These are phyloP conservation scores for Boletus smithii DNA, from an alignment of 1,284 basidiomycete species.

Conservation along the genomic window DNA sequence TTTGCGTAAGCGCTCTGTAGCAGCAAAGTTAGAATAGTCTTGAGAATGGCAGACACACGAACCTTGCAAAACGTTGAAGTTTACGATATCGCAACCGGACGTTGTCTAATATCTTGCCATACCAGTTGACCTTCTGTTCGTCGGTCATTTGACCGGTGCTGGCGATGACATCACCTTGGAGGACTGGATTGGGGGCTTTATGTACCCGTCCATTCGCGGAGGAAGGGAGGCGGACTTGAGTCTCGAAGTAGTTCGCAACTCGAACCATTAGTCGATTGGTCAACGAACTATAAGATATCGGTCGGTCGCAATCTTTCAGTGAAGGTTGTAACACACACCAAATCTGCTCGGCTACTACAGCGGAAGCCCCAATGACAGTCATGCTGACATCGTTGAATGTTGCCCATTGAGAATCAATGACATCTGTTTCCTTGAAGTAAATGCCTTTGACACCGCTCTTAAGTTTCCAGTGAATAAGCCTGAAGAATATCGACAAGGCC, in stretches of 20 bases:
- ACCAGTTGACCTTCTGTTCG: slow-evolving; percentile 86
- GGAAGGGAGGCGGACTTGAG: slow-evolving; percentile 79
- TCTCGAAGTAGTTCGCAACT: slow-evolving; percentile 91
- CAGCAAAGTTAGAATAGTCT: slow-evolving; percentile 10
- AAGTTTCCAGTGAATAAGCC: slow-evolving; percentile 91
- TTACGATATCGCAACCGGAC: slow-evolving; percentile 92
- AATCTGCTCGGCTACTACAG: slow-evolving; percentile 91
- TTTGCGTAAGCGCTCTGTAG: slow-evolving; percentile 70
- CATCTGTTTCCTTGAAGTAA: slow-evolving; percentile 97
- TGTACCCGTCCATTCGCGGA: slow-evolving; percentile 23
- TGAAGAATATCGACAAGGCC: slow-evolving; percentile 90
- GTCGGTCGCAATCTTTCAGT: slow-evolving; percentile 1
- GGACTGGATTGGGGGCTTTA: slow-evolving; percentile 20
- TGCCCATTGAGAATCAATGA: slow-evolving; percentile 94
- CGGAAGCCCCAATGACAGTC: slow-evolving; percentile 84
- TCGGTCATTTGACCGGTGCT: slow-evolving; percentile 58
- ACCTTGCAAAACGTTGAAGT: slow-evolving; percentile 90
- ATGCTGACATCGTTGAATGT: slow-evolving; percentile 93
- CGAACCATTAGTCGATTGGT: slow-evolving; percentile 90
- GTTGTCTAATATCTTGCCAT: slow-evolving; percentile 90
- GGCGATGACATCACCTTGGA: slow-evolving; percentile 31
- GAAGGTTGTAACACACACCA: slow-evolving; percentile 55
- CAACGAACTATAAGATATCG: slow-evolving; percentile 54
- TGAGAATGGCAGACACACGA: slow-evolving; percentile 20
- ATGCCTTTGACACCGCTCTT: slow-evolving; percentile 90